phyloP scores from a whole-genome alignment of 2,329 filamentous ascomycete genomes.

The Dothideomycetes sp. region DNA sequence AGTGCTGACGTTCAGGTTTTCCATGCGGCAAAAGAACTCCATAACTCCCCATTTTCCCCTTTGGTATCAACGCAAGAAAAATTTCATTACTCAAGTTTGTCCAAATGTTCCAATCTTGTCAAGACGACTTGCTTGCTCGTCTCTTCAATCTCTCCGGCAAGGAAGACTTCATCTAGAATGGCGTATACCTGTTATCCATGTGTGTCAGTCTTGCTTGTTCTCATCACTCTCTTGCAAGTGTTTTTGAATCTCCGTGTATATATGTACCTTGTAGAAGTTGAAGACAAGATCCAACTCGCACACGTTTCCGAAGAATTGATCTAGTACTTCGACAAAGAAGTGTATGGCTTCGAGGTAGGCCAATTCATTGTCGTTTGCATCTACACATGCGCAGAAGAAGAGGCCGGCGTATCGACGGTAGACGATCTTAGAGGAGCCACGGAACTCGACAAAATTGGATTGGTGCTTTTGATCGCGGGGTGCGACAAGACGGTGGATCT shows the following conservation, averaged over 20 bases:
- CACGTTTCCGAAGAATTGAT: constrained; percentile 98
- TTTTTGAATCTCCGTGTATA: constrained; percentile 29
- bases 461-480: constrained; percentile 99
- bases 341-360: constrained; percentile 96
- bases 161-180: constrained; percentile 94
- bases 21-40: constrained; percentile 11
- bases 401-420: constrained; percentile 95
- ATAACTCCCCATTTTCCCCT: not conserved
- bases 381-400: constrained; percentile 98
- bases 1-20: no score
- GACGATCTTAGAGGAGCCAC: constrained; percentile 82
- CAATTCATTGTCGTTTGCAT: constrained; percentile 97
- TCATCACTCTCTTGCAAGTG: no score
- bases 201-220: constrained; percentile 22
- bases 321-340: constrained; percentile 98
- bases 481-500: constrained; percentile 94
- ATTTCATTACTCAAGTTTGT: constrained; percentile 72
- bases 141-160: constrained; percentile 97
- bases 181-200: constrained; percentile 68
- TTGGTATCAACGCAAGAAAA: constrained; percentile 3
- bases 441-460: constrained; percentile 96
- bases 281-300: constrained; percentile 89
- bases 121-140: constrained; percentile 97
- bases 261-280: constrained; percentile 53
- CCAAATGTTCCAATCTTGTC: constrained; percentile 85